phyloP scores from a whole-genome alignment of 2,329 filamentous ascomycete genomes.

The Aspergillus terreus region DNA sequence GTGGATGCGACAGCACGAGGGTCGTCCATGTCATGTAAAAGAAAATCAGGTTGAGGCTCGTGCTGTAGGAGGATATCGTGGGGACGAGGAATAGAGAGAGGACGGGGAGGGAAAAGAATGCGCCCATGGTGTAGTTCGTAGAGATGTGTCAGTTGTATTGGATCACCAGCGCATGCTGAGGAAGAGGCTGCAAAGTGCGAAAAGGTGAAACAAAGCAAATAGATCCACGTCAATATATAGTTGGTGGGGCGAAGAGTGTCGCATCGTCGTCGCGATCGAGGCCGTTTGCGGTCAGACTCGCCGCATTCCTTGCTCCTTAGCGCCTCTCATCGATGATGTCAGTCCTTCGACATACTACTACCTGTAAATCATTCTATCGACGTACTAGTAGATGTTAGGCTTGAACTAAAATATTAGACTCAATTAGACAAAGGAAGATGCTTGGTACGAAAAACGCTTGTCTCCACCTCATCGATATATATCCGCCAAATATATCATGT shows the following conservation, averaged over 20 bases:
- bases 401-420: not conserved
- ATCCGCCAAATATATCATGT: too few species aligned
- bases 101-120: slow-evolving; percentile 37
- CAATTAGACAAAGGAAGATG: too few species aligned
- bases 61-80: slow-evolving; percentile 62
- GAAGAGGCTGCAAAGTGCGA: not conserved
- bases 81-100: slow-evolving; percentile 27
- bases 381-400: not conserved
- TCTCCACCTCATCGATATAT: too few species aligned
- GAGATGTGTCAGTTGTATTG: not conserved
- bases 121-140: slow-evolving; percentile 48
- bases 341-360: not conserved
- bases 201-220: not conserved
- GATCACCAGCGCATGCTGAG: not conserved
- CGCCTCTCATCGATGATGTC: not conserved
- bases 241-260: not conserved
- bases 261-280: not conserved
- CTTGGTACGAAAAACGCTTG: too few species aligned
- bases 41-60: slow-evolving; percentile 79
- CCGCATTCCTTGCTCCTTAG: not conserved
- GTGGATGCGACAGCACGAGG: slow-evolving; percentile 71
- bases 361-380: not conserved
- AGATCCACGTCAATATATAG: not conserved
- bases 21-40: slow-evolving; percentile 90
- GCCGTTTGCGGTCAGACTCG: not conserved